Evolutionary conservation across 1,284 basidiomycete species (phyloP), one percentile per base, ranked within the genome.

Genomic region (Sanghuangporus weigelae): DNA sequence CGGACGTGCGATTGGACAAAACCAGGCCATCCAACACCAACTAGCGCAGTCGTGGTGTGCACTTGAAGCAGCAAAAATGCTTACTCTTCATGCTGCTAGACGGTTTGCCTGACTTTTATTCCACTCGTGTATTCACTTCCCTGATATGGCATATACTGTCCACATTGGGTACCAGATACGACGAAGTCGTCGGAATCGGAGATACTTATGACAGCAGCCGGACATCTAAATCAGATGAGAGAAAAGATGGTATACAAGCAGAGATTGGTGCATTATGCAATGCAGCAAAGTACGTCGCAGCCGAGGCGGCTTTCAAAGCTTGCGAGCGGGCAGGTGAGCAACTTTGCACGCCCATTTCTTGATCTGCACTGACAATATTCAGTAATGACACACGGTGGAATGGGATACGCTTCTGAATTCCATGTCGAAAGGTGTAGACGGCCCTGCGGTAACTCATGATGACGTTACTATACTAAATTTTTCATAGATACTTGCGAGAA

Each of bases 21-120:
- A 72, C 63, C 73, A 74, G 62, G 71, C 69, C 8, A 71, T 74
- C 14, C 71, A 73, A 44, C 73, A 74, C 56, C 72, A 72, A 7
- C 66, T 74, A 2, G 72, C 73, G 19, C 67, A 68, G 56, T 65
- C 66, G 42, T 74, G 72, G 72, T 69, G 71, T 16, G 65, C 70
- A 19, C 64, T 74, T 12, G 73, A 74, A 63, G 71, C 71, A n/a
- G 72, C 72, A 2, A 70, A 68, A 48, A 68, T 71, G 51, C 63
- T 73, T 10, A 69, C 68, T 0, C 69, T 72, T 26, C 68, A 68
- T 26, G 73, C 72, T 7, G 72, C 72, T n/a, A 60, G 67, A 21
- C 65, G 71, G 62, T 73, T 26, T 58, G 21, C 12, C 0, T 26
- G 31, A 48, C 21, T 42, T 40, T 57, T 7, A 23, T 2, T 50